These are phyloP conservation scores for Tylopilus rubrobrunneus DNA, from an alignment of 768 basidiomycete species.

Conservation along the genomic window DNA sequence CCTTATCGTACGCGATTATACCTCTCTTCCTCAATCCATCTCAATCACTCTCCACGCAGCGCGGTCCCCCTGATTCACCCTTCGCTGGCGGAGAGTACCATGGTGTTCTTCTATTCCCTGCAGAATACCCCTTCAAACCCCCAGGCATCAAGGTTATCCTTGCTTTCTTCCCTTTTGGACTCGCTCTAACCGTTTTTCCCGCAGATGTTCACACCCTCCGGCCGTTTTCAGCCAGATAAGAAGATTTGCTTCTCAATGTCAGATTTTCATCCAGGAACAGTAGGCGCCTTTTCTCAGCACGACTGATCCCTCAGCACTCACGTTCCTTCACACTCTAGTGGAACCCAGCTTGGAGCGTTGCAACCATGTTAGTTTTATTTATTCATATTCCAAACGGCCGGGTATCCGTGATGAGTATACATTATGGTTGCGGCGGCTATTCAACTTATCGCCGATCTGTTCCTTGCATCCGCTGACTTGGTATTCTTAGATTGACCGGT, in stretches of 20 bases:
- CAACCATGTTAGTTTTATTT: constrained; percentile 70
- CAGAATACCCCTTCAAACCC: constrained; percentile 95
- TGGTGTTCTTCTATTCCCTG: constrained; percentile 85
- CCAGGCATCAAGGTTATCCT: constrained; percentile 88
- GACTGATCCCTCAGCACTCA: constrained; percentile 3
- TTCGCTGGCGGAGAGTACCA: constrained; percentile 93
- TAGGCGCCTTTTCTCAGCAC: constrained; percentile 37
- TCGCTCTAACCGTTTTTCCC: constrained; percentile 5
- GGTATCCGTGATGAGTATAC: constrained; percentile 9
- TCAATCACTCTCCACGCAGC: constrained; percentile 40
- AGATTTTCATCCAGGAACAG: constrained; percentile 87
- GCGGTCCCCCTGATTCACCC: constrained; percentile 91
- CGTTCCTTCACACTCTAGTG: constrained; percentile 45
- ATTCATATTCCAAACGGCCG: neutral
- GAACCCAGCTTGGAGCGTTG: constrained; percentile 95
- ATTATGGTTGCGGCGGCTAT: constrained; percentile 16
- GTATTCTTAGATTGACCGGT: constrained; percentile 71
- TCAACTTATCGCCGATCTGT: constrained; percentile 9
- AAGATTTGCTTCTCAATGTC: constrained; percentile 99
- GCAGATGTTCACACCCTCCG: constrained; percentile 89
- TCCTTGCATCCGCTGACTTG: constrained; percentile 9
- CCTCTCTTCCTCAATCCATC: neutral
- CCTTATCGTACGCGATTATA: constrained; percentile 65
- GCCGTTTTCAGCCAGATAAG: constrained; percentile 85
- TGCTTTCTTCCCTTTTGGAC: constrained; percentile 1